Conservation (phyloP, 352 stramenopile genomes). For the Phytophthora aleatoria region DNA sequence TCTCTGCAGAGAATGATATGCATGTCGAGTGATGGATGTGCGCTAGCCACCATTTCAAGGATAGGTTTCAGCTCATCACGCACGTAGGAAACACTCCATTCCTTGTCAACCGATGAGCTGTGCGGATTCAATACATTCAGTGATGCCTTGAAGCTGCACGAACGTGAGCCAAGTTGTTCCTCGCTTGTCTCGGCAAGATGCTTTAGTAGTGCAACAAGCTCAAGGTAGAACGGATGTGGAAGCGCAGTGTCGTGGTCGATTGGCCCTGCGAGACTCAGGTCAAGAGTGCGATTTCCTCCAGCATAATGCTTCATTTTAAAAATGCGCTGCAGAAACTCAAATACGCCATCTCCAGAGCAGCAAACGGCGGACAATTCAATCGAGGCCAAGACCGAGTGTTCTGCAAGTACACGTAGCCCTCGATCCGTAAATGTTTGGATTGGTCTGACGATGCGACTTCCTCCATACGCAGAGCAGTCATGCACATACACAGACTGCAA, state of each 20-base stretch:
- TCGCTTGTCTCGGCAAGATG: constrained; percentile 20
- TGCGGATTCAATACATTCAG: constrained; percentile 35
- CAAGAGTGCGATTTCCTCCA: constrained; percentile 22
- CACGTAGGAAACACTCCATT: constrained; percentile 31
- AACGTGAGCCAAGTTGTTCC: constrained; percentile 13
- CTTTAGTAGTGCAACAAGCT: constrained; percentile 34
- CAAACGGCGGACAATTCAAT: constrained; percentile 40
- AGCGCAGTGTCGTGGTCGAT: constrained; percentile 28
- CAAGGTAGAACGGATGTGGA: constrained; percentile 39
- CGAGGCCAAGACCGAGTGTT: constrained; percentile 30
- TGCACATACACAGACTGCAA: constrained; percentile 34
- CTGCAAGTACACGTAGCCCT: constrained; percentile 34
- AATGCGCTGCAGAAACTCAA: constrained; percentile 41
- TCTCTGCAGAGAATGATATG: constrained; percentile 29
- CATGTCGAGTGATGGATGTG: constrained; percentile 27
- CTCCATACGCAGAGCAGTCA: constrained; percentile 33
- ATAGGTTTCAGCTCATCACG: constrained; percentile 43
- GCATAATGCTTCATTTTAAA: constrained; percentile 19
- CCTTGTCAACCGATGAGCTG: constrained; percentile 20
- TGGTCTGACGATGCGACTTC: constrained; percentile 31
- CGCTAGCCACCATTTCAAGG: constrained; percentile 27
- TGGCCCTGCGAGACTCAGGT: constrained; percentile 36
- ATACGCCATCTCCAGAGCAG: constrained; percentile 41
- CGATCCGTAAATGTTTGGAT: constrained; percentile 43
- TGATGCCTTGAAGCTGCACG: constrained; percentile 25